Evolutionary conservation across 495 filamentous ascomycete species (phyloP).

Genomic region (Chaetomidium leptoderma): DNA sequence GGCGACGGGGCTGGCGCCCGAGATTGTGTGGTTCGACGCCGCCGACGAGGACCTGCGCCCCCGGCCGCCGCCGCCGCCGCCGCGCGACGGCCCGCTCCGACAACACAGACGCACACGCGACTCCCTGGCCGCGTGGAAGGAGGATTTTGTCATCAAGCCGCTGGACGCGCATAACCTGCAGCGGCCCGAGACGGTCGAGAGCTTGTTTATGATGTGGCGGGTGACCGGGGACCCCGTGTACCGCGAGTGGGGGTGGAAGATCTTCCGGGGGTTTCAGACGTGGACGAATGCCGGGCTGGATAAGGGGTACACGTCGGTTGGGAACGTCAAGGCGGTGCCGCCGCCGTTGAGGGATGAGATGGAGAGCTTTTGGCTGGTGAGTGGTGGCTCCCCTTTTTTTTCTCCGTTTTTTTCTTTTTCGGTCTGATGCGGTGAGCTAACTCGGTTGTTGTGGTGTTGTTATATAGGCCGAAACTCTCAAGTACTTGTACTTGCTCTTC

Average conservation of each 20-base stretch:
- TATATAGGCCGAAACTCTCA: constrained; percentile 75
- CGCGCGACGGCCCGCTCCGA: constrained; percentile 15
- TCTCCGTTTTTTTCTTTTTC: background rate
- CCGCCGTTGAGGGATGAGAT: constrained; percentile 68
- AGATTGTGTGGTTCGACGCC: constrained; percentile 84
- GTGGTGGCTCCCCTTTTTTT: background rate
- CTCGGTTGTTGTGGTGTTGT: background rate
- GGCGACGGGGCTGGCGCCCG: constrained; percentile 78
- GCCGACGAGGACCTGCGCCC: constrained; percentile 48
- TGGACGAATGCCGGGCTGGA: background rate
- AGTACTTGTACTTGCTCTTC: constrained; percentile 96
- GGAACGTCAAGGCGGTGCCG: constrained; percentile 65
- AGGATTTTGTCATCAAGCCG: constrained; percentile 71
- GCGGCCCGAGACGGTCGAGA: constrained; percentile 90
- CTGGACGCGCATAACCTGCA: constrained; percentile 85
- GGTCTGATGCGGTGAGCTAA: background rate
- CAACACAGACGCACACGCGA: constrained; percentile 39
- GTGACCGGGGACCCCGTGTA: constrained; percentile 90
- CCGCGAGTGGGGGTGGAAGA: constrained; percentile 95
- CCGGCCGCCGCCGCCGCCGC: constrained; percentile 34
- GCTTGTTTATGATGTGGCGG: constrained; percentile 95
- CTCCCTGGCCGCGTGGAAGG: constrained; percentile 54
- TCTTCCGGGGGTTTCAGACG: constrained; percentile 85
- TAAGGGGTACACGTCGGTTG: constrained; percentile 59
- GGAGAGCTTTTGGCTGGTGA: constrained; percentile 84